These are phyloP conservation scores for Mrakia gelida DNA, from an alignment of 768 basidiomycete genomes.

Conservation along the genomic window DNA sequence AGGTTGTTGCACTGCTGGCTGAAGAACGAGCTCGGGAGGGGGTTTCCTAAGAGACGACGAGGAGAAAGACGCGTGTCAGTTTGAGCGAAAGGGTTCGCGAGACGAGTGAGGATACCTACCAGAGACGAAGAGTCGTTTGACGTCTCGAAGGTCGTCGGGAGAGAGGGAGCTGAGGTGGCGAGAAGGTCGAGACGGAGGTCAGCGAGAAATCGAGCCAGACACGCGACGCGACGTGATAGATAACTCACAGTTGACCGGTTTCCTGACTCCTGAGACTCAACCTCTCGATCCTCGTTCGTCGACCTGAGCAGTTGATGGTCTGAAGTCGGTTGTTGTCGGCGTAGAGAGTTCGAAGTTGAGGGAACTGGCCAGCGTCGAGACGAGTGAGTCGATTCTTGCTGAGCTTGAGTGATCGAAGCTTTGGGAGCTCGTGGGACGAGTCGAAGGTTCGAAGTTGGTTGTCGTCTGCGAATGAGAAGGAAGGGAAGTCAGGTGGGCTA, in stretches of 20 bases:
- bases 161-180: constrained; percentile 32
- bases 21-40: constrained; percentile 43
- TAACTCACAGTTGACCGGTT: constrained; percentile 64
- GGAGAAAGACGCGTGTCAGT: not conserved
- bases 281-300: constrained; percentile 73
- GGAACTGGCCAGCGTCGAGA: constrained; percentile 57
- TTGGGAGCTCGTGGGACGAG: constrained; percentile 51
- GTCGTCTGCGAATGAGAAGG: constrained; percentile 53
- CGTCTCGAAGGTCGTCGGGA: constrained; percentile 67
- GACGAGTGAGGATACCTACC: constrained; percentile 46
- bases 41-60: constrained; percentile 40
- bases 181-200: not conserved
- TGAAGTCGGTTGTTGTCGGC: constrained; percentile 70
- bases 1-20: constrained; percentile 78
- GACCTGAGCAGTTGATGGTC: constrained; percentile 37
- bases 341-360: constrained; percentile 81
- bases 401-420: constrained; percentile 74
- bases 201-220: constrained; percentile 20
- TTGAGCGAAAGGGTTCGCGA: constrained; percentile 51
- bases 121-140: constrained; percentile 86
- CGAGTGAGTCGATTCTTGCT: constrained; percentile 72
- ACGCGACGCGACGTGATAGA: not conserved
- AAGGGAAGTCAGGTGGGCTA: not conserved
- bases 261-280: constrained; percentile 84
- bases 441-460: constrained; percentile 61